Percentiles rank a stretch among this genome's conserved stretches.
phyloP scores from a whole-genome alignment of 257 asterid genomes.

The Solanum sparsipilum region DNA sequence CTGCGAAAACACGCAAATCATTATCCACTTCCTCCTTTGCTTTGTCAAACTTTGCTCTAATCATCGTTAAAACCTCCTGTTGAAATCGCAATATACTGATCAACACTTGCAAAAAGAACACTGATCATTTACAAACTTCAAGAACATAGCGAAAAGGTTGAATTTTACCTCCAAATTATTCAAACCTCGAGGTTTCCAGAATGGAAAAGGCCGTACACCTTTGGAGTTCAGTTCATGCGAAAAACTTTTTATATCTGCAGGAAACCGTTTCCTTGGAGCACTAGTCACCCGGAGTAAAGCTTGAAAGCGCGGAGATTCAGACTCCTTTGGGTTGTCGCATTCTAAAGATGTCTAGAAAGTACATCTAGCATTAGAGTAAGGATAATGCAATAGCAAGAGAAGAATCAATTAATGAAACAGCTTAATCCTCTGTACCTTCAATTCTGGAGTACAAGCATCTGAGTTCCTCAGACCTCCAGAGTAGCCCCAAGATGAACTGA shows the following conservation, averaged over 20 bases:
- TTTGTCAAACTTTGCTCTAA: conserved; percentile 82
- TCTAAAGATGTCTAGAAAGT: conserved; percentile 63
- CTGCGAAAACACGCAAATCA: conserved; percentile 93
- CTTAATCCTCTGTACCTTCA: conserved; percentile 20
- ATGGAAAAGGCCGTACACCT: conserved; percentile 97
- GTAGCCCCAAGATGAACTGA: conserved; percentile 24
- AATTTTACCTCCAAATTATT: conserved; percentile 83
- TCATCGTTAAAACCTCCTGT: conserved; percentile 94
- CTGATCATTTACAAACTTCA: conserved; percentile 3
- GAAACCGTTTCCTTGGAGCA: conserved; percentile 97
- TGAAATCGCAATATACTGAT: conserved; percentile 6
- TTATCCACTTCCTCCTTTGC: conserved; percentile 99
- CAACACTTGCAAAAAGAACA: conserved; percentile 9
- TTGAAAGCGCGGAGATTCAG: conserved; percentile 97
- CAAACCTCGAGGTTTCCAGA: conserved; percentile 90
- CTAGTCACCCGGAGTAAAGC: conserved; percentile 97
- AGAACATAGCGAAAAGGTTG: not conserved
- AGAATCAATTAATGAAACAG: not conserved
- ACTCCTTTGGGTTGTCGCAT: conserved; percentile 93
- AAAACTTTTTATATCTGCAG: conserved; percentile 92
- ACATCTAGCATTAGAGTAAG: not conserved
- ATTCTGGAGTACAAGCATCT: conserved; percentile 30
- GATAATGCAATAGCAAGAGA: not conserved
- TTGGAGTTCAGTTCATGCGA: conserved; percentile 94
- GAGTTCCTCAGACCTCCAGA: conserved; percentile 29